Base-by-base conservation (phyloP, 2,329 filamentous ascomycete species). In the Fusarium hainanense region DNA sequence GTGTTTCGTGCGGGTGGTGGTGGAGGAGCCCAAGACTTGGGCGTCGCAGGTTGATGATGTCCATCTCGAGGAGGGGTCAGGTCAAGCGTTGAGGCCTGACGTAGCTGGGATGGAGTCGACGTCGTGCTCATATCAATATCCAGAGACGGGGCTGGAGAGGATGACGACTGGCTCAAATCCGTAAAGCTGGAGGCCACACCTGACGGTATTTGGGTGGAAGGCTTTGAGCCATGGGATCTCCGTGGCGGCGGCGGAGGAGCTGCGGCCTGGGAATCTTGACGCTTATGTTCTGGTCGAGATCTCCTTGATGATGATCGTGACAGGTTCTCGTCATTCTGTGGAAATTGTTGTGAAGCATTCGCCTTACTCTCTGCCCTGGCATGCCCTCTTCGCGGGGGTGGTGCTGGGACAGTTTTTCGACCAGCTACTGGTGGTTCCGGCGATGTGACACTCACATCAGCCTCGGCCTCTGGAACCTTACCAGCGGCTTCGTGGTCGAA, bases 181-280 rank as follows among this genome's bases (percentile, higher is more conserved):
- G 82, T 9, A 79, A 83, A 8, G 79, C 82, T 21, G 78, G 79
- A 32, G 55, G 71, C 34, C 64, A 71, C 43, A 41, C 63, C 57
- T 59, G 73, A 44, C 48, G 67, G 52, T 50, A 70, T 48, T 28
- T 72, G 61, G 16, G 56, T 75, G 5, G 74, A 69, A 43, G 77
- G 77, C 40, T 76, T 80, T n/a, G 79, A 75, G 18, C 69, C 74
- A 48, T 82, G 79, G 9, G 82, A 83, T 30, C 88, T 82, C 46
- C 87, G 82, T 11, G 87, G 85, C 2, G 87, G 85, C 2, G 87
- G 87, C 20, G 88, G 87, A 18, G 87, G 87, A 11, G 84, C 82
- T 0, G 86, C 87, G 0, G 81, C 82, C 56, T 79, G 78, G 20
- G 77, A 74, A 59, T 78, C 79, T 52, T 80, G 77, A 42, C 83